Percentiles rank a stretch among this genome's conserved stretches.
These are phyloP conservation scores for Glycyrrhiza uralensis DNA, from an alignment of 306 rosid species.

Conservation along the genomic window DNA sequence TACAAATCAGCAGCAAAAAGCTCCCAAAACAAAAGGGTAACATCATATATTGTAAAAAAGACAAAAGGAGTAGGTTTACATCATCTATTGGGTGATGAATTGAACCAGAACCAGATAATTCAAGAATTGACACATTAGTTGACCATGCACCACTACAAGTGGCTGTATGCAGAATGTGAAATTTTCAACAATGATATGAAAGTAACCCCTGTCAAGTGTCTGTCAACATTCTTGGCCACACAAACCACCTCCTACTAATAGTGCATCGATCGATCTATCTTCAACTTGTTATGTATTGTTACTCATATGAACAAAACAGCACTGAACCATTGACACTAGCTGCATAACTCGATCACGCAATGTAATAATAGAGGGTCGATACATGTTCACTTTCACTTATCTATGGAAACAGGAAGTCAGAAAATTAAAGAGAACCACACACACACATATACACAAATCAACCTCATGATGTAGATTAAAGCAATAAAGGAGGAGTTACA, in stretches of 20 bases:
- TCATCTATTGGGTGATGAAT: not conserved
- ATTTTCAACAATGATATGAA: constrained; percentile 28
- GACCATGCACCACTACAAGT: constrained; percentile 39
- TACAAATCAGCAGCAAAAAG: constrained; percentile 30
- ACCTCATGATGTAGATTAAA: not conserved
- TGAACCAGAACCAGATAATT: constrained; percentile 19
- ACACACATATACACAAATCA: not conserved
- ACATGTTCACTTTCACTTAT: not conserved
- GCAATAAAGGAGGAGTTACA: not conserved
- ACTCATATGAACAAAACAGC: not conserved
- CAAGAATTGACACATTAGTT: constrained; percentile 50
- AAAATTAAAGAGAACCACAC: not conserved
- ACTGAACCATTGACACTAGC: not conserved
- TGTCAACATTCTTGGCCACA: constrained; percentile 16
- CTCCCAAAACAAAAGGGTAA: constrained; percentile 12
- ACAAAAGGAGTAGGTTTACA: constrained; percentile 5
- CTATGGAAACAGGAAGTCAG: not conserved
- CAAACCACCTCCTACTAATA: not conserved
- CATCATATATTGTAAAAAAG: not conserved
- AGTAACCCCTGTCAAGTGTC: no score
- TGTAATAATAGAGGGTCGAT: not conserved
- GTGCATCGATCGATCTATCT: not conserved
- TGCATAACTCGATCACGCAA: not conserved
- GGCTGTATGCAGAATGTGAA: not conserved
- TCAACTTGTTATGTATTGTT: not conserved